phyloP scores from a whole-genome alignment of 805 yeast species.

The Ogataea nitratoaversa region DNA sequence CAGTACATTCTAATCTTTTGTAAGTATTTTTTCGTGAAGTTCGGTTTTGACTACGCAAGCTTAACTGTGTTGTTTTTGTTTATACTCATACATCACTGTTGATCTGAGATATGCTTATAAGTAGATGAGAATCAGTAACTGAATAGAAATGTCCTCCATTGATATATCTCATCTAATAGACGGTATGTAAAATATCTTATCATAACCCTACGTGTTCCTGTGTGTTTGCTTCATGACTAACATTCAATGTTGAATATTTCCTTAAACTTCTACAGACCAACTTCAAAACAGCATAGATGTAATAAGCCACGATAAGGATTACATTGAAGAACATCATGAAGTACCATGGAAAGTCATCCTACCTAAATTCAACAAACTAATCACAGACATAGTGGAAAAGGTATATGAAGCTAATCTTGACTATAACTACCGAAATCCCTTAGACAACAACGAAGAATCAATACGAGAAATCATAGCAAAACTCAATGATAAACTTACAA shows the following conservation, averaged over 20 bases:
- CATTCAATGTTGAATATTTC: too few relatives aligned
- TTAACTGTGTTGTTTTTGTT: too few relatives aligned
- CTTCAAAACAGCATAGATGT: constrained; percentile 8
- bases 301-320: constrained; percentile 15
- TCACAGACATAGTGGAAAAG: constrained; percentile 7
- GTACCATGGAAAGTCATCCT: constrained; percentile 14
- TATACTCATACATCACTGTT: too few relatives aligned
- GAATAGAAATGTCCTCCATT: neutral
- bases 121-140: too few relatives aligned
- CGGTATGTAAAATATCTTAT: too few relatives aligned
- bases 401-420: constrained; percentile 17
- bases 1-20: too few relatives aligned
- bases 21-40: too few relatives aligned
- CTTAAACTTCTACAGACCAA: constrained; percentile 3
- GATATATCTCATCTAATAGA: constrained; percentile 3
- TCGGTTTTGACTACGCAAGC: too few relatives aligned
- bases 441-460: constrained; percentile 9
- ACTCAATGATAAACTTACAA: constrained; percentile 6
- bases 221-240: too few relatives aligned
- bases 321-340: constrained; percentile 12
- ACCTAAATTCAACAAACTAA: constrained; percentile 7
- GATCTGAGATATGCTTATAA: too few relatives aligned
- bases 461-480: constrained; percentile 13
- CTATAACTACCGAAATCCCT: constrained; percentile 10
- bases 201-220: too few relatives aligned